Evolutionary conservation across 1,284 basidiomycete genomes (phyloP), one percentile per base, ranked within the genome.

Genomic region (Porodaedalea pini): DNA sequence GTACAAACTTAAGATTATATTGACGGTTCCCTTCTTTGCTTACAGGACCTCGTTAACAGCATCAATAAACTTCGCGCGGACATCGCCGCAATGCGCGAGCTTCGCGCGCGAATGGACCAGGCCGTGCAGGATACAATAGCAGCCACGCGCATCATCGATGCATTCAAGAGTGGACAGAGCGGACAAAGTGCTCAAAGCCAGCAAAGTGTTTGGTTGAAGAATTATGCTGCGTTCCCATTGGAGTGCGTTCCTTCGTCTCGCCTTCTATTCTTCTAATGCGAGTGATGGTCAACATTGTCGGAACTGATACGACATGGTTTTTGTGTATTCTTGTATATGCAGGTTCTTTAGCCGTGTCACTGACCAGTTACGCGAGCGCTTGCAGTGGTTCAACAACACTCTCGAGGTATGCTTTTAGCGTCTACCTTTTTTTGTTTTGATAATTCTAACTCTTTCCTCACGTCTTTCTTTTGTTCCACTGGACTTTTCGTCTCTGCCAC

Each of bases 261-360:
- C 29, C 54, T 23, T 40, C 27, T 19, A n/a, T 44, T 32, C 17
- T 43, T 2, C 25, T 29, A 4, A 27, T 47, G 27, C 29, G 6
- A 1, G 19, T 21, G 6, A 8, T 17, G 15, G 40, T 15, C 19
- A 17, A 15, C 19, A 8, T 41, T 15, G 19, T 41, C 19, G 2
- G 2, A 2, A 2, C 7, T 8, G 2, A 41, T 41, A 21, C 40
- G 25, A 48, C 2, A 37, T 40, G n/a, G 19, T 49, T 21, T 21
- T 23, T 63, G 48, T 58, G 47, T 15, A 39, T 55, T 47, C 5
- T 23, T 29, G 27, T 25, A 15, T 41, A 15, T 41, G 15, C 58
- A 91, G 88, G 65, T 91, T 84, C 71, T 92, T 92, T 72, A 78
- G 74, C 34, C 79, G 88, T 23, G 81, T 88, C 37, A 82, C 86